Conservation (phyloP, 75 land plant genomes). For the Larix kaempferi region DNA sequence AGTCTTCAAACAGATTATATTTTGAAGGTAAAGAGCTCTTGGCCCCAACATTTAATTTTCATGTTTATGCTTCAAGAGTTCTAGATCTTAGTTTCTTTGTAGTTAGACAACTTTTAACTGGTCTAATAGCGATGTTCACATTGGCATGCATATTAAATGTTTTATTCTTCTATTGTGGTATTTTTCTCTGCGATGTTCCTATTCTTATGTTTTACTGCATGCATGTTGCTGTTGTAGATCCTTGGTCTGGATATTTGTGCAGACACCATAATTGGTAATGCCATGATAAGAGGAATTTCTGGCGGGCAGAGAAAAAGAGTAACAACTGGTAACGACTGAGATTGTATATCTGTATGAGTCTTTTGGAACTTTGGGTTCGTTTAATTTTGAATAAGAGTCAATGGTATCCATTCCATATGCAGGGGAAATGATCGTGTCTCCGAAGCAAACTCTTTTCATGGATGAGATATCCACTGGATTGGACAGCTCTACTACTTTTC, state of each 20-base stretch:
- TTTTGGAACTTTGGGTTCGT: neutral
- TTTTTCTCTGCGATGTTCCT: too few relatives aligned
- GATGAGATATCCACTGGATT: conserved; percentile 89
- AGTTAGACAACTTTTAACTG: too few relatives aligned
- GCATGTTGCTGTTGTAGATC: conserved; percentile 6
- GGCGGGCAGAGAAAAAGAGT: conserved; percentile 33
- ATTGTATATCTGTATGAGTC: neutral
- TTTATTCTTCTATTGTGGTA: too few relatives aligned
- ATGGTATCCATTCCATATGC: neutral
- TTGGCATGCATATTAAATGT: too few relatives aligned
- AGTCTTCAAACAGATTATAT: conserved; percentile 23
- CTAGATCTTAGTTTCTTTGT: neutral
- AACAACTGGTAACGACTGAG: conserved; percentile 22
- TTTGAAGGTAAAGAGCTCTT: conserved; percentile 10
- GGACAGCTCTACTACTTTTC: conserved; percentile 87
- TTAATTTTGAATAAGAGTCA: neutral
- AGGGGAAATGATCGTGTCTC: conserved; percentile 90
- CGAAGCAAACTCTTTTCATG: conserved; percentile 75
- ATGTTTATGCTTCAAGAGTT: neutral
- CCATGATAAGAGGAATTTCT: conserved; percentile 31
- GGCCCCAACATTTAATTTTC: neutral
- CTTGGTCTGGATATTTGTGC: conserved; percentile 33
- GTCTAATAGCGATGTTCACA: too few relatives aligned
- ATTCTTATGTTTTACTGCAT: neutral
- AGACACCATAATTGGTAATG: conserved; percentile 27